These are phyloP conservation scores for Coniella lustricola DNA, from an alignment of 2,329 filamentous ascomycete species.

Conservation along the genomic window DNA sequence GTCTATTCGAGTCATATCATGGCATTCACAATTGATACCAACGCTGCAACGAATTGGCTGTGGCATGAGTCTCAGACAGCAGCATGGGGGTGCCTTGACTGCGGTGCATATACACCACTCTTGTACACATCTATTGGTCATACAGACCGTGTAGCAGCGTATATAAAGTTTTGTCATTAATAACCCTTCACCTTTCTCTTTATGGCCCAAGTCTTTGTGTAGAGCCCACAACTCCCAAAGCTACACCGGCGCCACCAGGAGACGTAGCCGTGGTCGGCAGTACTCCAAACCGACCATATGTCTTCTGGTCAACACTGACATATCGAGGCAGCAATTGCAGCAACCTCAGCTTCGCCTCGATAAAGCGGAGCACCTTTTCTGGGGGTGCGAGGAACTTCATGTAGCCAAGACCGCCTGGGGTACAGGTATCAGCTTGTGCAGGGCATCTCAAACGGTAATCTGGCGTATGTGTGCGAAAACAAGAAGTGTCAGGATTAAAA, in stretches of 20 bases:
- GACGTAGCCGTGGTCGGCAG: conserved; percentile 44
- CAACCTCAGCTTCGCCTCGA: conserved; percentile 83
- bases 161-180: background rate
- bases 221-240: conserved; percentile 56
- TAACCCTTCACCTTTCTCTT: background rate
- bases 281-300: conserved; percentile 85
- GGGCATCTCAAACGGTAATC: background rate
- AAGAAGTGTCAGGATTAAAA: background rate
- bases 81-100: too few species aligned
- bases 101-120: too few species aligned
- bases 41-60: too few species aligned
- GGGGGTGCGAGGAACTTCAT: conserved; percentile 85
- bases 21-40: too few species aligned
- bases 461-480: background rate
- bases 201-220: conserved; percentile 65
- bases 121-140: too few species aligned
- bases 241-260: conserved; percentile 47
- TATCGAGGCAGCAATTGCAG: conserved; percentile 82
- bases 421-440: conserved; percentile 18
- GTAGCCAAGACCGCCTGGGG: conserved; percentile 72
- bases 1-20: too few species aligned
- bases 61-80: too few species aligned
- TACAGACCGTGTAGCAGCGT: too few species aligned
- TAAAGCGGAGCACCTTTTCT: conserved; percentile 78
- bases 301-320: conserved; percentile 92